phyloP scores from a whole-genome alignment of 2,329 filamentous ascomycete species.

The Hymenoscyphus occultus region DNA sequence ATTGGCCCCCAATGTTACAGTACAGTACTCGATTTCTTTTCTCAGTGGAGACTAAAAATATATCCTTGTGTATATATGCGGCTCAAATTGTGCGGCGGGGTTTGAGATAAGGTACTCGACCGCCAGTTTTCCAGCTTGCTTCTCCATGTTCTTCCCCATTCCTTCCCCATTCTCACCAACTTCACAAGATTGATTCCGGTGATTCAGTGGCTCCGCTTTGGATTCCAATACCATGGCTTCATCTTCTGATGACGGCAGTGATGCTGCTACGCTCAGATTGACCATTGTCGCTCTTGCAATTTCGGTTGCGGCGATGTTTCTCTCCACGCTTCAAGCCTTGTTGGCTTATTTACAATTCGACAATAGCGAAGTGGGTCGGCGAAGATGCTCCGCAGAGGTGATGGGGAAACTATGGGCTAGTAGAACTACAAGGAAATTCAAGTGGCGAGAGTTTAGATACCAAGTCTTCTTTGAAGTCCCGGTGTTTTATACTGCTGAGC shows the following conservation, averaged over 20 bases:
- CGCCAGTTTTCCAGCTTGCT: neutral
- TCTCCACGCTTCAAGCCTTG: constrained; percentile 12
- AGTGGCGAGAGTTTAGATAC: constrained; percentile 10
- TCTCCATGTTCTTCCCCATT: neutral
- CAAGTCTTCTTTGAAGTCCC: constrained; percentile 11
- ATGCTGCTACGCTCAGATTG: constrained; percentile 1
- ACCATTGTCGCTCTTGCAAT: constrained; percentile 5
- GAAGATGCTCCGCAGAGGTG: constrained; percentile 10
- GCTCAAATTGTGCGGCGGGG: neutral
- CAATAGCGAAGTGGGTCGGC: constrained; percentile 9
- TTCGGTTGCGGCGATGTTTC: constrained; percentile 7
- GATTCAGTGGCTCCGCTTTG: neutral
- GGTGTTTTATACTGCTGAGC: constrained; percentile 9
- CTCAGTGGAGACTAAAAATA: neutral
- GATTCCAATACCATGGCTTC: neutral
- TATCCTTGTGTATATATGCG: neutral
- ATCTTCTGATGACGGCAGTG: neutral
- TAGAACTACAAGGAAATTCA: constrained; percentile 11
- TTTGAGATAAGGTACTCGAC: neutral
- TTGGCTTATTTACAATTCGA: constrained; percentile 11
- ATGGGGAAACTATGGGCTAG: constrained; percentile 10
- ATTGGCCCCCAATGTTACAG: neutral
- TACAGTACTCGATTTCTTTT: neutral
- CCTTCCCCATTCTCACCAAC: neutral
- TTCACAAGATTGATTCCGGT: neutral